Evolutionary conservation across 192 early-diverging fungal species (phyloP).

Genomic region (Podila horticola): DNA sequence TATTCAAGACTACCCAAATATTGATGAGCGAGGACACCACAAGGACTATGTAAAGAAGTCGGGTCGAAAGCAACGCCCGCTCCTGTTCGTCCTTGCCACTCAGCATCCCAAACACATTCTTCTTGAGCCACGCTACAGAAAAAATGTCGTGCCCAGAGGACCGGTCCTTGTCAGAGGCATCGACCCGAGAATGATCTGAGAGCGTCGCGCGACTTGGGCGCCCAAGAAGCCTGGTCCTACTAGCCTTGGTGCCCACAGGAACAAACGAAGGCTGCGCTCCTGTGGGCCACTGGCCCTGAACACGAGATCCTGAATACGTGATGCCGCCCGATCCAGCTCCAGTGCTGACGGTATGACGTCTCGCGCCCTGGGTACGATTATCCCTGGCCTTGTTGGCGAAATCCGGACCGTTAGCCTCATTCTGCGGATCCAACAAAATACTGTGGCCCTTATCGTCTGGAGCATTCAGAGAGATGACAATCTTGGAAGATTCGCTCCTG

Average conservation of each 20-base stretch:
- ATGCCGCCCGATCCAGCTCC: conserved; percentile 17
- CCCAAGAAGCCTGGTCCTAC: conserved; percentile 29
- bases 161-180: not conserved
- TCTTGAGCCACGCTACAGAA: not conserved
- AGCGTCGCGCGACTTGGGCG: conserved; percentile 22
- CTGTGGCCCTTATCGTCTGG: conserved; percentile 34
- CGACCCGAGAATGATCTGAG: not conserved
- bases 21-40: conserved; percentile 45
- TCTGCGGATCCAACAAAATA: conserved; percentile 27
- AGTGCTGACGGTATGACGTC: conserved; percentile 44
- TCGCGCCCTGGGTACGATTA: conserved; percentile 6
- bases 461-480: conserved; percentile 39
- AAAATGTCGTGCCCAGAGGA: not conserved
- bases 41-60: conserved; percentile 28
- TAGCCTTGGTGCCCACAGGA: conserved; percentile 32
- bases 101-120: not conserved
- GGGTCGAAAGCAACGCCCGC: conserved; percentile 4
- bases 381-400: conserved; percentile 1
- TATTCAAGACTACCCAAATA: conserved; percentile 42
- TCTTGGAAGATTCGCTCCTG: conserved; percentile 21
- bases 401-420: conserved; percentile 8
- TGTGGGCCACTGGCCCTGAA: conserved; percentile 38
- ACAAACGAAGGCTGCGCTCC: conserved; percentile 25
- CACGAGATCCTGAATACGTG: conserved; percentile 8
- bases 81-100: conserved; percentile 15